These are phyloP conservation scores for Mycena alexandri DNA, from an alignment of 768 basidiomycete species.

Conservation along the genomic window DNA sequence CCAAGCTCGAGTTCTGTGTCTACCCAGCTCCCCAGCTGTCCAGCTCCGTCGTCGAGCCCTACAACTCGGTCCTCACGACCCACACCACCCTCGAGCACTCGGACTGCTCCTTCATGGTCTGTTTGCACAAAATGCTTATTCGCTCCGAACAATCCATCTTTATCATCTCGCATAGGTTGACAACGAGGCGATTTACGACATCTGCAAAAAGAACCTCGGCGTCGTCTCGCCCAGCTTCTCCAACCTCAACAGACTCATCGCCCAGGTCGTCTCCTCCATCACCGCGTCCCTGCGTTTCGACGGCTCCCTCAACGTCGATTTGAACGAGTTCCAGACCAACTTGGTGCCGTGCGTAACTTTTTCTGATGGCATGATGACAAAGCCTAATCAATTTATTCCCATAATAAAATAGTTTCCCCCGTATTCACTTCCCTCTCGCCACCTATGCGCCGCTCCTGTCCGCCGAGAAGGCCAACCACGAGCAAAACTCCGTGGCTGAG, in stretches of 20 bases:
- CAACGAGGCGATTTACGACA: conserved; percentile 99
- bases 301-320: conserved; percentile 96
- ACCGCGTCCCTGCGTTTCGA: conserved; percentile 98
- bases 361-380: conserved; percentile 28
- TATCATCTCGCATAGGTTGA: conserved; percentile 73
- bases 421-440: conserved; percentile 98
- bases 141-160: conserved; percentile 11
- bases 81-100: conserved; percentile 99
- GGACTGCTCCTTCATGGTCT: conserved; percentile 99
- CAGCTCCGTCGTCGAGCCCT: conserved; percentile 98
- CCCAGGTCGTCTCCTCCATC: conserved; percentile 98
- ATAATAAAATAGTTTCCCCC: conserved; percentile 81
- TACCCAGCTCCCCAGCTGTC: conserved; percentile 96
- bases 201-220: conserved; percentile 95
- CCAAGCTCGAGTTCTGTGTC: conserved; percentile 97
- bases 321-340: conserved; percentile 99
- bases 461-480: conserved; percentile 95
- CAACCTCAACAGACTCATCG: conserved; percentile 96
- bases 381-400: conserved; percentile 3
- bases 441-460: conserved; percentile 96
- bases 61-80: conserved; percentile 97
- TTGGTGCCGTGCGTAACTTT: conserved; percentile 86
- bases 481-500: conserved; percentile 96
- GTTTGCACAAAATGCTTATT: conserved; percentile 52
- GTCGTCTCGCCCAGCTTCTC: conserved; percentile 89